Base-by-base conservation (phyloP, 2,329 filamentous ascomycete species). In the Pleomassaria siparia region DNA sequence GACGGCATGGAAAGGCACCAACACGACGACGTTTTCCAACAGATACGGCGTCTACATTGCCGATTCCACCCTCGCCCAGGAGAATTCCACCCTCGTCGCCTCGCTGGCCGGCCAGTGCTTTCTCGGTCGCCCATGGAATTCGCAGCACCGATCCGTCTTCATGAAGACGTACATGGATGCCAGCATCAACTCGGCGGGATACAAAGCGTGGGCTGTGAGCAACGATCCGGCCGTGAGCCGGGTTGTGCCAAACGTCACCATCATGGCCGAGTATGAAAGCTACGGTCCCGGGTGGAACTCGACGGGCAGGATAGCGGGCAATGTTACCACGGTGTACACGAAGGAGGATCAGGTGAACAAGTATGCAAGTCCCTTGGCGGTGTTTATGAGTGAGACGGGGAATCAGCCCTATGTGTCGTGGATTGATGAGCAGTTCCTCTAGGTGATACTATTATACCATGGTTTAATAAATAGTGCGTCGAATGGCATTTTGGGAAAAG, bases 11-110 rank as follows among this genome's bases (percentile, higher is more conserved):
- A 87, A 87, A 59, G 83, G 81, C 22, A 77, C 80, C 0, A 86
- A 86, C 65, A 87, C 83, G 0, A 87, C 83, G 0, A 85, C 83
- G 0, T 85, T 83, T 43, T 63, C 67, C 4, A 88, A 88, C 69
- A 84, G 83, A 56, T 87, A 86, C 63, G 84, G 85, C 8, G 79
- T 83, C 1, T 87, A 87, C 63, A 78, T 88, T 49, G 75, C 81
- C 40, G 73, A 80, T 22, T 81, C 79, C 0, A 68, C 70, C 2
- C 73, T 85, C 3, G 65, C 73, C 0, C 80, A 81, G 2, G 79
- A 80, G 20, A 87, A 87, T 58, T 30, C 60, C 2, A 74, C 72
- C 10, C 58, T 76, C 1, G 55, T 60, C 0, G 32, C 57, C 1
- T 46, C 46, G 0, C 73, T 76, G 44, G 53, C 55, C 13, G 77